Base-by-base conservation (phyloP, 257 asterid genomes). In the Solanum lycopersicoides region DNA sequence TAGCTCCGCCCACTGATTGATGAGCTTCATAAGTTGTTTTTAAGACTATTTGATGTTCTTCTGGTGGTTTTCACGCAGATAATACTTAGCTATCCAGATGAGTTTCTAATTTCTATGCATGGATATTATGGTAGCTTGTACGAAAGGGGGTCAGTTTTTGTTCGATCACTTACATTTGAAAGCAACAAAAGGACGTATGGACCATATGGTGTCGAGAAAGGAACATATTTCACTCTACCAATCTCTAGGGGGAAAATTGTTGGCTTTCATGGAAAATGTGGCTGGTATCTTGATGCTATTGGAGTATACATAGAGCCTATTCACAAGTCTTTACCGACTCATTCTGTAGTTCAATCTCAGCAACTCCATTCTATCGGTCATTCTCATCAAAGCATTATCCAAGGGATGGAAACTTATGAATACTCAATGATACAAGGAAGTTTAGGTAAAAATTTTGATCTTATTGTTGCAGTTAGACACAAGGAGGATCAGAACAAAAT, bases 191-290 rank as follows among this genome's bases (percentile, higher is more conserved):
- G 94, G 83, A 89, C 71, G 6, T 93, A 89, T 45, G 98, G 98
- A 7, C 97, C 98, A 9, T 96, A 88, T 18, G 99, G 99, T 15
- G 88, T 89, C 34, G 91, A 93, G 87, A 88, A 90, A 12, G 98
- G 99, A 18, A 93, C 97, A 9, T 77, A 86, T 86, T 96, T 96
- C 83, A 75, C 94, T 4, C 87, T 90, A 21, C 94, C 98, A 28
- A 89, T 73, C 28, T 69, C 91, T 56, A 86, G 88, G 12, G 97
- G 94, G 9, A 93, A 94, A 88, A 92, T 95, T 41, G 93, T 93
- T 7, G 99, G 99, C 10, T 96, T 96, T 89, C 91, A 94, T 77
- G 99, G 99, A 53, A 92, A 91, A 84, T 63, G 89, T 37, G 96
- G 98, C 39, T 93, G 95, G 96, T 92, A 84, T 90, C 89, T 96